These are phyloP conservation scores for Naganishia kalamii DNA, from an alignment of 768 basidiomycete species.

Conservation along the genomic window DNA sequence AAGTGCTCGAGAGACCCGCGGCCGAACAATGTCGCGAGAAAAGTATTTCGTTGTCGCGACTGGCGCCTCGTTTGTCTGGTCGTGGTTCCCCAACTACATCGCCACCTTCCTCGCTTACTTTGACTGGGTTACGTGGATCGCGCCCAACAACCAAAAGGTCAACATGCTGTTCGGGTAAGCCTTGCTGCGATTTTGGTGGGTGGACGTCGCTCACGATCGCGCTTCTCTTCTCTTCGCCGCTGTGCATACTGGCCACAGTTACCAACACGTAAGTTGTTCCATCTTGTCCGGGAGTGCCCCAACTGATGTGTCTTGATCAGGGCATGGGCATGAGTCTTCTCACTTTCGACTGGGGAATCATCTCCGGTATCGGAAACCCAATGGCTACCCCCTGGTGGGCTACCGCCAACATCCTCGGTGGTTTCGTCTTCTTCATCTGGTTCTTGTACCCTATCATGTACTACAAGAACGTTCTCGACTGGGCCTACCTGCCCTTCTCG, in stretches of 20 bases:
- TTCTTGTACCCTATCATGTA: slow-evolving; percentile 60
- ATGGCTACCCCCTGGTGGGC: slow-evolving; percentile 34
- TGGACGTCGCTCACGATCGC: background rate
- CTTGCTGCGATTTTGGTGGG: background rate
- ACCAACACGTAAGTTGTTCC: slow-evolving; percentile 4
- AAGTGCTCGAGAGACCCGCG: background rate
- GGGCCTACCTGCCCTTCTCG: slow-evolving; percentile 29
- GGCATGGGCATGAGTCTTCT: slow-evolving; percentile 27
- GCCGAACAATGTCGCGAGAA: slow-evolving; percentile 16
- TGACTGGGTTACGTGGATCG: slow-evolving; percentile 34
- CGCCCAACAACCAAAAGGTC: slow-evolving; percentile 27
- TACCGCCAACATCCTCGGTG: slow-evolving; percentile 30
- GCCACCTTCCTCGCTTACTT: slow-evolving; percentile 18
- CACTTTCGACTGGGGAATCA: slow-evolving; percentile 33
- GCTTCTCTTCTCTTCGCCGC: slow-evolving; percentile 21
- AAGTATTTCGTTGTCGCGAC: slow-evolving; percentile 27
- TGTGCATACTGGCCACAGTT: background rate
- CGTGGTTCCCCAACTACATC: slow-evolving; percentile 30
- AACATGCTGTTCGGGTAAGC: slow-evolving; percentile 5
- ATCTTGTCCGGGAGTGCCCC: too few relatives aligned
- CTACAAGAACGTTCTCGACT: slow-evolving; percentile 30
- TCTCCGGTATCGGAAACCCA: slow-evolving; percentile 28
- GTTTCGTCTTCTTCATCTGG: slow-evolving; percentile 44
- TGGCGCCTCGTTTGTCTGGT: slow-evolving; percentile 28
- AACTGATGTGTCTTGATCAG: background rate